phyloP scores from a whole-genome alignment of 208 protist genomes.

The Leishmania gerbilli region DNA sequence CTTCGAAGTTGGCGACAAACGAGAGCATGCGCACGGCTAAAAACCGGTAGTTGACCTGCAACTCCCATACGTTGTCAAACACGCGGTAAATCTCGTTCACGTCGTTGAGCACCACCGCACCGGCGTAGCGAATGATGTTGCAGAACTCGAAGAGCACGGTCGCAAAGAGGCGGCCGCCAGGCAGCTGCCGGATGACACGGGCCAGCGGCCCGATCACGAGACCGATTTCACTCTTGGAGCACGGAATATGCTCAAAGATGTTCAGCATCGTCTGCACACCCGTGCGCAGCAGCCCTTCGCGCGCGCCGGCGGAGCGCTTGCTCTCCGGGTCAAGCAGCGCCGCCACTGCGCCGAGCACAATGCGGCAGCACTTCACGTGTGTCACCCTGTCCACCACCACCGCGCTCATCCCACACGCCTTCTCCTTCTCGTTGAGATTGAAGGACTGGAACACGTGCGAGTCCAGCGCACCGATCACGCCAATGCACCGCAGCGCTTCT shows the following conservation, averaged over 20 bases:
- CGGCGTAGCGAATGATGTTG: conserved; percentile 70
- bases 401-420: conserved; percentile 20
- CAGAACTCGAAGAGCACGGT: conserved; percentile 74
- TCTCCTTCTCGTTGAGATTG: conserved; percentile 39
- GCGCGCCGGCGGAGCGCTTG: conserved; percentile 37
- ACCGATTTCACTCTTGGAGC: conserved; percentile 59
- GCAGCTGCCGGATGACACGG: conserved; percentile 57
- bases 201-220: conserved; percentile 64
- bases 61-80: conserved; percentile 71
- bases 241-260: conserved; percentile 73
- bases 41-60: conserved; percentile 65
- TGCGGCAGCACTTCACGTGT: conserved; percentile 75
- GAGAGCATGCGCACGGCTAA: conserved; percentile 78
- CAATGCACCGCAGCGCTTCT: conserved; percentile 77
- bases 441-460: conserved; percentile 76
- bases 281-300: conserved; percentile 59
- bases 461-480: conserved; percentile 79
- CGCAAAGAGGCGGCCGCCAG: conserved; percentile 48
- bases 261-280: conserved; percentile 76
- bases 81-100: conserved; percentile 52
- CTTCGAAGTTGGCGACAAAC: conserved; percentile 60
- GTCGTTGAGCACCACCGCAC: conserved; percentile 46
- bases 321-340: conserved; percentile 62
- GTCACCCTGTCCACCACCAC: conserved; percentile 44
- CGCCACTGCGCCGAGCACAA: conserved; percentile 62